A percentile compares a stretch with the other conserved stretches of the same genome.
These are phyloP conservation scores for Berberis thunbergii DNA, from an alignment of 164 flowering plant species.

Conservation along the genomic window DNA sequence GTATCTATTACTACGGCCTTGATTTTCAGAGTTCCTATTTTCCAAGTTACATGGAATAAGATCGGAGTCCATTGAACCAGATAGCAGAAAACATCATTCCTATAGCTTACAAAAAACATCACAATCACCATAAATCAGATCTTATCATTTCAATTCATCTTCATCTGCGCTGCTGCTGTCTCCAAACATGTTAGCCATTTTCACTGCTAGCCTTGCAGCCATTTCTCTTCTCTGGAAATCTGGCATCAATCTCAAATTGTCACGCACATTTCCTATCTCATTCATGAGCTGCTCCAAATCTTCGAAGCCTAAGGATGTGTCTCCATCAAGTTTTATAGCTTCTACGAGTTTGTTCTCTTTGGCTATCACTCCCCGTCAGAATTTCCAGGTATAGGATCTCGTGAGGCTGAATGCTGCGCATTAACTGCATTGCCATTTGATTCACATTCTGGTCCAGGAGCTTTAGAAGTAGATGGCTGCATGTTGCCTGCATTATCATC, in stretches of 20 bases:
- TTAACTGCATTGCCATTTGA: conserved; percentile 6
- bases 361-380: conserved; percentile 9
- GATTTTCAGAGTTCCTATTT: no score
- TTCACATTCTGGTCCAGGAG: conserved; percentile 6
- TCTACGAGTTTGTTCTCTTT: conserved; percentile 14
- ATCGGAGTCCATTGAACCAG: not conserved
- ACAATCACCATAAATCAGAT: not conserved
- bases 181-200: conserved; percentile 93
- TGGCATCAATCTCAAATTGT: conserved; percentile 74
- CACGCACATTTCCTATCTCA: conserved; percentile 74
- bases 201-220: conserved; percentile 91
- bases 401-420: conserved; percentile 26
- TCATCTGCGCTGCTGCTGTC: conserved; percentile 42
- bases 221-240: conserved; percentile 87
- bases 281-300: conserved; percentile 81
- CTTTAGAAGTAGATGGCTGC: no score
- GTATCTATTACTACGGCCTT: no score
- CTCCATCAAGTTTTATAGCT: conserved; percentile 19
- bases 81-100: not conserved
- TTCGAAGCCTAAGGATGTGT: conserved; percentile 37
- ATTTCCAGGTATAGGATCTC: conserved; percentile 17
- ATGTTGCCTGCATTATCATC: not conserved
- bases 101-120: not conserved
- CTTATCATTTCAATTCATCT: conserved; percentile 13
- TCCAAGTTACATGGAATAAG: no score